A percentile compares a stretch with the other conserved stretches of the same genome.
phyloP scores from a whole-genome alignment of 169 alveolate species.

The Ichthyophthirius multifiliis region DNA sequence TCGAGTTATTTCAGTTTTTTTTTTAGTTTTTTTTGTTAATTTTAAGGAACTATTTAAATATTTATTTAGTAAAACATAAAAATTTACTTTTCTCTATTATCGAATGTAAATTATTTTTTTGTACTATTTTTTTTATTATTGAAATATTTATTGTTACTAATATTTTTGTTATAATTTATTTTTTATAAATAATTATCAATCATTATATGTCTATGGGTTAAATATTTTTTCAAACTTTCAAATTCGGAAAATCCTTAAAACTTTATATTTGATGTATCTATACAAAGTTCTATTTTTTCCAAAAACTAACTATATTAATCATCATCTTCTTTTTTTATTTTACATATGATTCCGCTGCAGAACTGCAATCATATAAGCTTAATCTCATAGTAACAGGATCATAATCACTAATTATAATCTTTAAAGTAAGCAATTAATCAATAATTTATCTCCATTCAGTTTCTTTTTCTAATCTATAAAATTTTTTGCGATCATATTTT shows the following conservation, averaged over 20 bases:
- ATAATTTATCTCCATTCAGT: constrained; percentile 7
- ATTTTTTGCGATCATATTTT: no score
- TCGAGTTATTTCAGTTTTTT: neutral
- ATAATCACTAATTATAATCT: neutral
- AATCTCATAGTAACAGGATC: neutral
- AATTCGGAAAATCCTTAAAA: neutral
- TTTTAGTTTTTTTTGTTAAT: neutral
- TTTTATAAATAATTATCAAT: neutral
- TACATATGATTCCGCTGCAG: neutral
- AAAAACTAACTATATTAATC: neutral
- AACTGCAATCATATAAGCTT: neutral
- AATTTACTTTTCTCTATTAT: neutral
- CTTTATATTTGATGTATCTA: neutral
- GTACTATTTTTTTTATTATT: neutral
- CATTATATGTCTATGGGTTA: neutral
- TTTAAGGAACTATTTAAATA: neutral
- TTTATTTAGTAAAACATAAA: neutral
- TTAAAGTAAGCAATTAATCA: neutral
- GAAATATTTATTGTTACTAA: neutral
- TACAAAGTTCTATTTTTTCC: neutral
- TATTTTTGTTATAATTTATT: neutral
- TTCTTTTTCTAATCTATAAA: no score
- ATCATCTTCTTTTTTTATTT: neutral
- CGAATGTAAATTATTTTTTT: neutral
- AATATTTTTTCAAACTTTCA: neutral